phyloP scores from a whole-genome alignment of 2,329 filamentous ascomycete species.

The Cytospora leucostoma region DNA sequence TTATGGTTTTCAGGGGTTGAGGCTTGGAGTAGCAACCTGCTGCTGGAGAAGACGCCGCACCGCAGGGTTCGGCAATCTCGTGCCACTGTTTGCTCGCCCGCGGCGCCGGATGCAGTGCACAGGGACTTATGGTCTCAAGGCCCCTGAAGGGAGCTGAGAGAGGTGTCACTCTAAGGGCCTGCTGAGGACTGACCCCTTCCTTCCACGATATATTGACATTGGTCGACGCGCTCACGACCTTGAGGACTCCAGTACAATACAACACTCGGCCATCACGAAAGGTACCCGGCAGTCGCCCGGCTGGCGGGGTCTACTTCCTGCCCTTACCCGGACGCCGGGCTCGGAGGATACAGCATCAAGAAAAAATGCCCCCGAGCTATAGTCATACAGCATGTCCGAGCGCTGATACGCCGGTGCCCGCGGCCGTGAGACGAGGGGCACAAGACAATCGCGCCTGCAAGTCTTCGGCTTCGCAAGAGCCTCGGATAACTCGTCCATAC shows the following conservation, averaged over 20 bases:
- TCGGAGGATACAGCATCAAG: constrained; percentile 6
- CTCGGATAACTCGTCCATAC: constrained; percentile 27
- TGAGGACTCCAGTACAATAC: no score
- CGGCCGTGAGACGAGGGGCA: constrained; percentile 21
- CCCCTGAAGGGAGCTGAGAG: neutral
- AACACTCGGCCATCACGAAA: neutral
- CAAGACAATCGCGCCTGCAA: constrained; percentile 24
- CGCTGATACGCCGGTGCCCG: neutral
- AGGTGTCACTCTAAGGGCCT: neutral
- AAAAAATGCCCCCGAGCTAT: neutral
- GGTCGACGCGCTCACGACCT: no score
- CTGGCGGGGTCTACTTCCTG: neutral
- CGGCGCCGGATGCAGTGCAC: neutral
- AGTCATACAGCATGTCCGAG: neutral
- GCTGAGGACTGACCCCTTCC: neutral
- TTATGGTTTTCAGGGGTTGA: neutral
- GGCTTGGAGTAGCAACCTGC: neutral
- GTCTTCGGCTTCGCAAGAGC: constrained; percentile 18
- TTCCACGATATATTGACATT: no score
- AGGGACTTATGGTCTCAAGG: neutral
- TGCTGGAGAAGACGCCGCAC: neutral
- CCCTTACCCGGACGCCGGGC: neutral
- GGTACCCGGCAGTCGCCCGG: no score
- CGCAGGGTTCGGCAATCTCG: neutral
- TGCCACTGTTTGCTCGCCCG: neutral